Evolutionary conservation across 257 asterid genomes (phyloP).

Genomic region (Salvia splendens): DNA sequence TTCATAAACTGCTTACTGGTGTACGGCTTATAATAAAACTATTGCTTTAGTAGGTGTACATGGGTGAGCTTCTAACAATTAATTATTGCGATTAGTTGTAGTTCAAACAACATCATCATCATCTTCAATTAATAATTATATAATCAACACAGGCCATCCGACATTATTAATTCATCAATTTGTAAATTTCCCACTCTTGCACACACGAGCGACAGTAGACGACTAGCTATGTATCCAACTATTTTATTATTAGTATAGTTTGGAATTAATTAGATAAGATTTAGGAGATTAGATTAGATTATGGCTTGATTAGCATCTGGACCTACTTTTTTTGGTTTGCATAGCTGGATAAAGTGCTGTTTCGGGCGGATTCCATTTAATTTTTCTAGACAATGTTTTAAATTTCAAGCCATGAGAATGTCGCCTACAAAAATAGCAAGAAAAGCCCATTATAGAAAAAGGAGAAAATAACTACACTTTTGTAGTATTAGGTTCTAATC

Average conservation of each 20-base stretch:
- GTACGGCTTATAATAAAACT: slow-evolving; percentile 19
- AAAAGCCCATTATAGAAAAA: neutral
- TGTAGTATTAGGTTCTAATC: neutral
- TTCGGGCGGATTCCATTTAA: slow-evolving; percentile 27
- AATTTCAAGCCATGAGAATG: slow-evolving; percentile 28
- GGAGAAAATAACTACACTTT: slow-evolving; percentile 20
- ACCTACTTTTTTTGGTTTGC: slow-evolving; percentile 26
- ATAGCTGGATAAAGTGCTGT: slow-evolving; percentile 28
- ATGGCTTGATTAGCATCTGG: slow-evolving; percentile 36
- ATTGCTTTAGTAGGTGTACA: slow-evolving; percentile 23
- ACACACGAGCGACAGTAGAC: slow-evolving; percentile 38
- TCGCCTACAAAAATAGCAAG: slow-evolving; percentile 11
- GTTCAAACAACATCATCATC: slow-evolving; percentile 24
- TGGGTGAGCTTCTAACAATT: neutral
- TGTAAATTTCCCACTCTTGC: slow-evolving; percentile 33
- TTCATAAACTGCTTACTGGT: neutral
- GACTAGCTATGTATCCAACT: slow-evolving; percentile 32
- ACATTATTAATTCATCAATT: slow-evolving; percentile 22
- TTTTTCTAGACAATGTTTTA: slow-evolving; percentile 13
- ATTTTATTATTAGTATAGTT: neutral
- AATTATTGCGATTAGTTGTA: neutral
- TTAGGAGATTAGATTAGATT: slow-evolving; percentile 27
- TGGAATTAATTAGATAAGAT: slow-evolving; percentile 25
- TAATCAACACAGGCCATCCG: neutral
- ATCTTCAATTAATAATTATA: slow-evolving; percentile 11